Percentiles rank a stretch among this genome's conserved stretches.
These are phyloP conservation scores for Aspergillus calidoustus DNA, from an alignment of 2,329 filamentous ascomycete genomes.

Conservation along the genomic window DNA sequence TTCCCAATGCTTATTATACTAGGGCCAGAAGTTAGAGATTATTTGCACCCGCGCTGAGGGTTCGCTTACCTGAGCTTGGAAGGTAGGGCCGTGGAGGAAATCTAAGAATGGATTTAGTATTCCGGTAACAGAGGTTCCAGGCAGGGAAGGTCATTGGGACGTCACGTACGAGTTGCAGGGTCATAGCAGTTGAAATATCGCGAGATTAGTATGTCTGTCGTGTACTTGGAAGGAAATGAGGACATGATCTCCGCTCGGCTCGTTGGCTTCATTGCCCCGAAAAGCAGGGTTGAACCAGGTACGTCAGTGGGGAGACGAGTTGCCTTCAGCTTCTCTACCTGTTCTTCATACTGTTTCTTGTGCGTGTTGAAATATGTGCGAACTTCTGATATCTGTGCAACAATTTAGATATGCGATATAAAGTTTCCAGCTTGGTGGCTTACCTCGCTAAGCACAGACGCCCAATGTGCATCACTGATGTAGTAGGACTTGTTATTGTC, in stretches of 20 bases:
- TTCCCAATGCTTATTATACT: slow-evolving; percentile 68
- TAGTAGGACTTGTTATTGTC: slow-evolving; percentile 80
- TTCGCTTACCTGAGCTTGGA: slow-evolving; percentile 68
- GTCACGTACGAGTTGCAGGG: slow-evolving; percentile 61
- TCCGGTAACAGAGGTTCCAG: neutral
- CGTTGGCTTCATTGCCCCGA: slow-evolving; percentile 71
- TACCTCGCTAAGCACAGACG: slow-evolving; percentile 73
- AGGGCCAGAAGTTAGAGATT: slow-evolving; percentile 21
- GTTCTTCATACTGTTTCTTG: slow-evolving; percentile 86
- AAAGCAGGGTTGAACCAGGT: slow-evolving; percentile 76
- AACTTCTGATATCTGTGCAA: slow-evolving; percentile 77
- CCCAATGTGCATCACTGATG: slow-evolving; percentile 83
- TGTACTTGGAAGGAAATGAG: slow-evolving; percentile 78
- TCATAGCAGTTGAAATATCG: slow-evolving; percentile 88
- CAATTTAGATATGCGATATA: slow-evolving; percentile 13
- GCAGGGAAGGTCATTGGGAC: neutral
- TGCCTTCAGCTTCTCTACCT: slow-evolving; percentile 74
- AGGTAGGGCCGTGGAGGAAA: slow-evolving; percentile 82
- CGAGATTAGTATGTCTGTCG: slow-evolving; percentile 81
- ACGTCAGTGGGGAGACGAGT: slow-evolving; percentile 60
- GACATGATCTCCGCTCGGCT: slow-evolving; percentile 78
- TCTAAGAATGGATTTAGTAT: slow-evolving; percentile 43
- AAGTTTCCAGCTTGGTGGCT: slow-evolving; percentile 28
- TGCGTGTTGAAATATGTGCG: slow-evolving; percentile 86
- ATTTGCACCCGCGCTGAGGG: neutral